A percentile compares a stretch with the other conserved stretches of the same genome.
phyloP scores from a whole-genome alignment of 78 protist species.

The Corallochytrium limacisporum region DNA sequence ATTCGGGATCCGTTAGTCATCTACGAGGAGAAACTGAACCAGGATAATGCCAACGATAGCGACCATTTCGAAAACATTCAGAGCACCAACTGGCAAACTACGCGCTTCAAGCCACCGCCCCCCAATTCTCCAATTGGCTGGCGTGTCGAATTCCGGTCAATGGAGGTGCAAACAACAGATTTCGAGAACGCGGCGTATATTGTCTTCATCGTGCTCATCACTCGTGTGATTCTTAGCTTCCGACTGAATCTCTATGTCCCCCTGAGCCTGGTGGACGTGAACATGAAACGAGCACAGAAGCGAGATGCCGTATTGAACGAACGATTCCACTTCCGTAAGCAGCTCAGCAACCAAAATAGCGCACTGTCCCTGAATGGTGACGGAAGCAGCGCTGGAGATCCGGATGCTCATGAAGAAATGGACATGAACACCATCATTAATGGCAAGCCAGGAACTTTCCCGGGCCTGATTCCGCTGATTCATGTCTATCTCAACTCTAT shows the following conservation, averaged over 20 bases:
- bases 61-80: slow-evolving; percentile 73
- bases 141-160: slow-evolving; percentile 89
- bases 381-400: not conserved
- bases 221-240: slow-evolving; percentile 64
- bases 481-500: slow-evolving; percentile 6
- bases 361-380: not conserved
- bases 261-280: slow-evolving; percentile 55
- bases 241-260: slow-evolving; percentile 77
- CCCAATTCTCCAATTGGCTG: slow-evolving; percentile 65
- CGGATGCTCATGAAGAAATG: slow-evolving; percentile 13
- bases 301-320: slow-evolving; percentile 35
- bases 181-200: slow-evolving; percentile 93
- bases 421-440: slow-evolving; percentile 18
- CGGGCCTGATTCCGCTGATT: slow-evolving; percentile 41
- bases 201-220: slow-evolving; percentile 52
- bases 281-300: slow-evolving; percentile 65
- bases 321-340: slow-evolving; percentile 59
- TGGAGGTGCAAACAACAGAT: slow-evolving; percentile 82
- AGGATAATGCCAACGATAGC: not conserved
- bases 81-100: slow-evolving; percentile 93
- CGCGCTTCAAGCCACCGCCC: slow-evolving; percentile 95
- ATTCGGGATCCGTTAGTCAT: slow-evolving; percentile 92
- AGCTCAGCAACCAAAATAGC: not conserved
- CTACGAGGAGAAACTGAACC: slow-evolving; percentile 44
- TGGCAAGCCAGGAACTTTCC: slow-evolving; percentile 10